phyloP scores from a whole-genome alignment of 1,284 basidiomycete species.

The Golubevia pallescens region DNA sequence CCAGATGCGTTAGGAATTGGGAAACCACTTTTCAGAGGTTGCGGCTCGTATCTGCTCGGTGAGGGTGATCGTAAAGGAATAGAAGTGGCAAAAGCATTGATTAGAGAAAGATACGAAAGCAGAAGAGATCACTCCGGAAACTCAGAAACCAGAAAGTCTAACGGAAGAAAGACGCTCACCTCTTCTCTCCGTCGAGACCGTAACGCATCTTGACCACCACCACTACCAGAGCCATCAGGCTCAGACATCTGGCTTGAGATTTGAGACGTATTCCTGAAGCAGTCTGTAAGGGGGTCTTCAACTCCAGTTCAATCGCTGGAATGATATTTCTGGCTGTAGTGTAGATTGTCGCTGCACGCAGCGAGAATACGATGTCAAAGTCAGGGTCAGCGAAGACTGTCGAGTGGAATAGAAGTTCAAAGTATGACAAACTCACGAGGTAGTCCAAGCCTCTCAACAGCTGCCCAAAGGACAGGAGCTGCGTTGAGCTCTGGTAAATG shows the following conservation, averaged over 20 bases:
- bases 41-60: background rate
- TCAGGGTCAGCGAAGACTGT: no score
- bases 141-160: background rate
- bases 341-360: background rate
- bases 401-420: no score
- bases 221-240: slow-evolving; percentile 17
- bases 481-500: slow-evolving; percentile 78
- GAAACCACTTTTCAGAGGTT: no score
- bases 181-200: slow-evolving; percentile 42
- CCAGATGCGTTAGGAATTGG: no score
- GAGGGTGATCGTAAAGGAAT: background rate
- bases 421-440: slow-evolving; percentile 76
- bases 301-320: background rate
- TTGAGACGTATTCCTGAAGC: background rate
- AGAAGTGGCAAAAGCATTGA: background rate
- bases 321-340: background rate
- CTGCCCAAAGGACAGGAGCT: slow-evolving; percentile 80
- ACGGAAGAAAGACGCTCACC: slow-evolving; percentile 13
- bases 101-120: background rate
- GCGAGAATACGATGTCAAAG: no score
- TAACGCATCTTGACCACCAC: slow-evolving; percentile 49
- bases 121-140: background rate
- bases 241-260: background rate
- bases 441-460: slow-evolving; percentile 74
- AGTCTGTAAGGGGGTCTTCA: background rate